Conservation (phyloP, 208 protist species). For the Acanthamoeba lenticulata region DNA sequence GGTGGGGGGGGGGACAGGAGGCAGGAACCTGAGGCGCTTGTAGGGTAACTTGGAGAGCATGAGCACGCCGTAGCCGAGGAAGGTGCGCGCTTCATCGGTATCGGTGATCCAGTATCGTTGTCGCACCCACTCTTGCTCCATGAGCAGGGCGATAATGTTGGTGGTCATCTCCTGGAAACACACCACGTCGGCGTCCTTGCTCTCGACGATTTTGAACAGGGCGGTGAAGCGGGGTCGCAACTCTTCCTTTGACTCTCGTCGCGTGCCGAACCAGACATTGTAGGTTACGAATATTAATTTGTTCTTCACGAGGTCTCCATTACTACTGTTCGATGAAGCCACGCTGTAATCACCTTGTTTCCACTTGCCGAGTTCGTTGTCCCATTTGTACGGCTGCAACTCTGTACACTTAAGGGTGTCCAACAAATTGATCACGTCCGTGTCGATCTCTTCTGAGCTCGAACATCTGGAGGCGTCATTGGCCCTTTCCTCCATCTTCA, state of each 20-base stretch:
- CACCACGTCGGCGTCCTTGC: slow-evolving; percentile 50
- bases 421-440: background rate
- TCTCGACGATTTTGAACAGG: slow-evolving; percentile 64
- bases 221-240: slow-evolving; percentile 35
- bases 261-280: slow-evolving; percentile 39
- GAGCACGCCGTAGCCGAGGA: slow-evolving; percentile 35
- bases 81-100: slow-evolving; percentile 1
- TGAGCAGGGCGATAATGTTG: slow-evolving; percentile 26
- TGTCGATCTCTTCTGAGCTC: background rate
- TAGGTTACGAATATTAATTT: slow-evolving; percentile 20
- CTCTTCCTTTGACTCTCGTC: slow-evolving; percentile 26
- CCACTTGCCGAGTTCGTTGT: background rate
- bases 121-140: slow-evolving; percentile 39
- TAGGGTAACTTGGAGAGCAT: slow-evolving; percentile 49
- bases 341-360: background rate
- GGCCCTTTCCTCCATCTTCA: slow-evolving; percentile 1
- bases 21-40: background rate
- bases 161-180: slow-evolving; percentile 57
- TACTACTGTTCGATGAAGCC: background rate
- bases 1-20: no score
- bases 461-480: no score
- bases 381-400: slow-evolving; percentile 42
- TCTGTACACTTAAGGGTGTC: slow-evolving; percentile 45
- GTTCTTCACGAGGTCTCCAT: background rate
- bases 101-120: slow-evolving; percentile 50